A percentile compares a stretch with the other conserved stretches of the same genome.
phyloP scores from a whole-genome alignment of 2,329 filamentous ascomycete species.

The Cladosporium oxysporum region DNA sequence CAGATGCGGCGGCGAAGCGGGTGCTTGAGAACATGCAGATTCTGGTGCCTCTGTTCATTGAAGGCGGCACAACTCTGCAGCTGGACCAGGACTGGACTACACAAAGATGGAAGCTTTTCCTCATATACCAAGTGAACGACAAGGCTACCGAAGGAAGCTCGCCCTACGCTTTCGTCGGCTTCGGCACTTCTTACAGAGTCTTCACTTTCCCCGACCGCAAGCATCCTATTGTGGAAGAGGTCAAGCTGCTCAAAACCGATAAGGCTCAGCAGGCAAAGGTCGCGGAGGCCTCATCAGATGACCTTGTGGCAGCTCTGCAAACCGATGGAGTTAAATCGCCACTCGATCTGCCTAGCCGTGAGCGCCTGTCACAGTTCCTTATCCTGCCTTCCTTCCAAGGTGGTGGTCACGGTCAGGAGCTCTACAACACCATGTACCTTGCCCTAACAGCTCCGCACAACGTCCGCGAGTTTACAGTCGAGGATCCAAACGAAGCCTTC shows the following conservation, averaged over 20 bases:
- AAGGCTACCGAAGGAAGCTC: constrained; percentile 40
- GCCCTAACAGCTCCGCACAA: constrained; percentile 64
- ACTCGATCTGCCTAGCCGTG: constrained; percentile 69
- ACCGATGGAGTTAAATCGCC: constrained; percentile 42
- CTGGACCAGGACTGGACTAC: constrained; percentile 71
- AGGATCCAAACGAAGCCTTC: constrained; percentile 88
- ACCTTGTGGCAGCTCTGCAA: background rate
- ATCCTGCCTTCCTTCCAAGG: constrained; percentile 85
- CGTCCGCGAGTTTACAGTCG: constrained; percentile 83
- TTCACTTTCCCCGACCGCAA: constrained; percentile 47
- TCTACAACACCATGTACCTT: constrained; percentile 79
- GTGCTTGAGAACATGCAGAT: constrained; percentile 81
- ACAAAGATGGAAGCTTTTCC: constrained; percentile 88
- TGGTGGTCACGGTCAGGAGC: constrained; percentile 72
- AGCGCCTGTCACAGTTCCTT: constrained; percentile 89
- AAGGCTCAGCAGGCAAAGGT: background rate
- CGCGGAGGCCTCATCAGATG: background rate
- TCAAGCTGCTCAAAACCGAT: background rate
- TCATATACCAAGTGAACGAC: constrained; percentile 53
- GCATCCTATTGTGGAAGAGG: background rate
- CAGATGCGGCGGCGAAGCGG: constrained; percentile 67
- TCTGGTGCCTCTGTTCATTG: constrained; percentile 83
- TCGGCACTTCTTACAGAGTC: constrained; percentile 86
- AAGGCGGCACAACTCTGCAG: constrained; percentile 79
- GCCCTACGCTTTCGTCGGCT: constrained; percentile 82